Base-by-base conservation (phyloP, 1,284 basidiomycete genomes). In the Cutaneotrichosporon cyanovorans region DNA sequence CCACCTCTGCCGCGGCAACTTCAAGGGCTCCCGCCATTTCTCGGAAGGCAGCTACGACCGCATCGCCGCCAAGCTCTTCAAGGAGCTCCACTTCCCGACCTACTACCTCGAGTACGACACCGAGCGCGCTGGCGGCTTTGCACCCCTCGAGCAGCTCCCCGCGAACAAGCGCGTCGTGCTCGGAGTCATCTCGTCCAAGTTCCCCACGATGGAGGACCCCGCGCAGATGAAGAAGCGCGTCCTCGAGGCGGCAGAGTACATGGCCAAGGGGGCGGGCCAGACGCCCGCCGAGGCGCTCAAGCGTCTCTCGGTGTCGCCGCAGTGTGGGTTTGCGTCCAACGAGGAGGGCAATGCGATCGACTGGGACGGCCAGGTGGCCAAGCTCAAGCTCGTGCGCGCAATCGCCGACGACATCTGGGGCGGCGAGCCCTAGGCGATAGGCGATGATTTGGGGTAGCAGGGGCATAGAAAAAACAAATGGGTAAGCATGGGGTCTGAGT, bases 21-120 rank as follows among this genome's bases (percentile, higher is more conserved):
- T 80, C 74, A 81, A 74, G 68, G 76, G 78, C 46, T 81, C 83
- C 19, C 62, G 78, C 14, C 79, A 84, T 61, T 86, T 85, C 68
- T 75, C 76, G 21, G 81, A 85, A 63, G 83, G 85, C 5, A 78
- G 81, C 0, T 89, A 88, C 63, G 80, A 78, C 62, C 77, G 75
- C 32, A 87, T 89, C 61, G 82, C 85, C 11, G 66, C 74, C 56
- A 84, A 59, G 28, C 60, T 87, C n/a, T 85, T 86, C 76, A 78
- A 77, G 56, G 70, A 78, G 42, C 74, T 87, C 48, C 78, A 85
- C 60, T 83, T 85, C n/a, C 81, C 86, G 59, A 76, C 75, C 38
- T 86, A 82, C 66, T 87, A 84, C 55, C 63, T 74, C 42, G 85
- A 88, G 71, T 88, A 85, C 66, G 86, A 89, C 63, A 83, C 82